These are phyloP conservation scores for Coemansia sp. DNA, from an alignment of 192 early-diverging fungal genomes.

Conservation along the genomic window DNA sequence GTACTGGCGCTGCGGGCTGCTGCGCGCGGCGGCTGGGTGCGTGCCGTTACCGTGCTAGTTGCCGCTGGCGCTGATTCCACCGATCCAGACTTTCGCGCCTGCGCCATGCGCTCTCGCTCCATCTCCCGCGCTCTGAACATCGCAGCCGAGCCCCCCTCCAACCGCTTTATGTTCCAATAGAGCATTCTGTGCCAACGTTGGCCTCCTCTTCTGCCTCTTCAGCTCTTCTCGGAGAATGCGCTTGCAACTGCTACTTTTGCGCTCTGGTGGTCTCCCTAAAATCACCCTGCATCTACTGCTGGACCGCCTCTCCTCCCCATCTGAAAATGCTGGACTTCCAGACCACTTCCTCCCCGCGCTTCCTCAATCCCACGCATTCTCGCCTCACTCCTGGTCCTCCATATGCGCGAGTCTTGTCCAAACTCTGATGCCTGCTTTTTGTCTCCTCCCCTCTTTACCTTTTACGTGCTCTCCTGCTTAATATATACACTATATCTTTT, in stretches of 20 bases:
- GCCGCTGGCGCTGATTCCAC: constrained; percentile 33
- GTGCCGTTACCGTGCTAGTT: constrained; percentile 36
- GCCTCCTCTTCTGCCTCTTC: no score
- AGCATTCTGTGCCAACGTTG: constrained; percentile 1
- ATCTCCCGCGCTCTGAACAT: constrained; percentile 23
- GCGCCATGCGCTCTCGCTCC: constrained; percentile 26
- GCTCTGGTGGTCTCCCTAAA: not conserved
- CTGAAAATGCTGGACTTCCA: not conserved
- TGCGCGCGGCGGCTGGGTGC: constrained; percentile 39
- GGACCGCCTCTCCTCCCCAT: not conserved
- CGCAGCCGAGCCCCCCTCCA: not conserved
- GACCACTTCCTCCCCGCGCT: not conserved
- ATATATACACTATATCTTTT: not conserved
- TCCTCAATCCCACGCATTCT: not conserved
- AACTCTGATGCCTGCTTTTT: not conserved
- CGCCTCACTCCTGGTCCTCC: not conserved
- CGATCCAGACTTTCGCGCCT: constrained; percentile 30
- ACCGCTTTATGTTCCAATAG: constrained; percentile 2
- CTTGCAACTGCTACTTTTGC: not conserved
- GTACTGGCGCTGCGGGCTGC: constrained; percentile 35
- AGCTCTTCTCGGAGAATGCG: not conserved
- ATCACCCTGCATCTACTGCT: not conserved
- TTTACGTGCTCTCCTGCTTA: not conserved
- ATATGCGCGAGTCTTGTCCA: not conserved
- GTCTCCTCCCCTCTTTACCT: not conserved